Evolutionary conservation across 306 rosid species (phyloP).

Genomic region (Ochetophila trinervis): DNA sequence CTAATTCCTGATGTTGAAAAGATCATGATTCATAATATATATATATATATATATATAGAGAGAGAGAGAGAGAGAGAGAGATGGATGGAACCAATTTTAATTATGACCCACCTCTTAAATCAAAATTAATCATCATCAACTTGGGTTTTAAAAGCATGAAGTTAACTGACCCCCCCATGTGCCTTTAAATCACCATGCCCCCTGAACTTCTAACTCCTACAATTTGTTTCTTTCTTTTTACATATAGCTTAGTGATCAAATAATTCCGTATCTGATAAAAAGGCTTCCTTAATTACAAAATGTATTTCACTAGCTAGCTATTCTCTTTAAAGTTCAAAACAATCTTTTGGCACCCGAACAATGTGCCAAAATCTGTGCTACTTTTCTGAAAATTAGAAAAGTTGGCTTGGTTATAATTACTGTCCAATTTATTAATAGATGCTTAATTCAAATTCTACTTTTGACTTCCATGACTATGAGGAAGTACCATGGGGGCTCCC

Average conservation of each 20-base stretch:
- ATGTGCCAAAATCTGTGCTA: not conserved
- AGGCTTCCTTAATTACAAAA: not conserved
- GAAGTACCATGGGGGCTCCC: not conserved
- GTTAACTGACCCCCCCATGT: slow-evolving; percentile 15
- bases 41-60: not conserved
- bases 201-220: too few relatives aligned
- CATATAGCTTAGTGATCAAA: too few relatives aligned
- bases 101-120: slow-evolving; percentile 4
- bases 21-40: not conserved
- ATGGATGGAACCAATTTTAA: not conserved
- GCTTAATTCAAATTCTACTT: not conserved
- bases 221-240: too few relatives aligned
- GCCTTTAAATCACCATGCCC: not conserved
- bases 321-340: not conserved
- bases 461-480: not conserved
- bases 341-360: slow-evolving; percentile 2
- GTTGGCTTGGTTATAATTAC: slow-evolving; percentile 1
- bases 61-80: not conserved
- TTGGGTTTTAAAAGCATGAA: slow-evolving; percentile 3
- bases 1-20: not conserved
- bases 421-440: not conserved
- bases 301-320: too few relatives aligned
- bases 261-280: too few relatives aligned
- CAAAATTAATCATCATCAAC: not conserved
- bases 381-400: not conserved